Conservation (phyloP, 345 rosid genomes). For the Euclidium syriacum region DNA sequence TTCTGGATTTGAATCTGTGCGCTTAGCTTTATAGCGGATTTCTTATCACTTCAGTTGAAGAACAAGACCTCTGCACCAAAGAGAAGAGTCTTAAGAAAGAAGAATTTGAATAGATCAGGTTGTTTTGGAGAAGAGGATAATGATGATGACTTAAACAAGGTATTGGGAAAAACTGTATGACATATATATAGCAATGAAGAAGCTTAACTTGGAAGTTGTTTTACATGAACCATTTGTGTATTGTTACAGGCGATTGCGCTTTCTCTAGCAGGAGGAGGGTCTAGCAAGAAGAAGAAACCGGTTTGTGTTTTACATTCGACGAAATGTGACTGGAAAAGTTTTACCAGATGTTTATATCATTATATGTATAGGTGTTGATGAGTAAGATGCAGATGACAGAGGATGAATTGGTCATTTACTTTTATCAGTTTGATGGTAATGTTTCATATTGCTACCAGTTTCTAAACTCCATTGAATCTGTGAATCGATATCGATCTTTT, state of each 20-base stretch:
- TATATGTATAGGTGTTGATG: conserved; percentile 40
- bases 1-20: background rate
- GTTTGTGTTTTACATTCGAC: too few species aligned
- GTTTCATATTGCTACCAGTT: too few species aligned
- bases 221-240: background rate
- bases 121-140: conserved; percentile 32
- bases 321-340: too few species aligned
- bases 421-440: conserved; percentile 86
- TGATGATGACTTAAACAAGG: conserved; percentile 47
- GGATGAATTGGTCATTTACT: conserved; percentile 68
- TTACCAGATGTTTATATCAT: too few species aligned
- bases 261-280: conserved; percentile 37
- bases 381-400: conserved; percentile 73
- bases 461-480: background rate
- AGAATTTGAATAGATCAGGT: conserved; percentile 28
- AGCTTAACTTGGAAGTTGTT: background rate
- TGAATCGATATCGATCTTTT: background rate
- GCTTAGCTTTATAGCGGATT: background rate
- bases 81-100: conserved; percentile 33
- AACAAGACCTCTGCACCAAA: conserved; percentile 34
- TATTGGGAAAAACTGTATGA: conserved; percentile 10
- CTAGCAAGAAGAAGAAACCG: conserved; percentile 45
- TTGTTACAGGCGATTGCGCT: conserved; percentile 63
- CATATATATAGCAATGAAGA: background rate
- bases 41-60: conserved; percentile 29